phyloP scores from a whole-genome alignment of 2,329 filamentous ascomycete species.

The Leptosphaerulina australis region DNA sequence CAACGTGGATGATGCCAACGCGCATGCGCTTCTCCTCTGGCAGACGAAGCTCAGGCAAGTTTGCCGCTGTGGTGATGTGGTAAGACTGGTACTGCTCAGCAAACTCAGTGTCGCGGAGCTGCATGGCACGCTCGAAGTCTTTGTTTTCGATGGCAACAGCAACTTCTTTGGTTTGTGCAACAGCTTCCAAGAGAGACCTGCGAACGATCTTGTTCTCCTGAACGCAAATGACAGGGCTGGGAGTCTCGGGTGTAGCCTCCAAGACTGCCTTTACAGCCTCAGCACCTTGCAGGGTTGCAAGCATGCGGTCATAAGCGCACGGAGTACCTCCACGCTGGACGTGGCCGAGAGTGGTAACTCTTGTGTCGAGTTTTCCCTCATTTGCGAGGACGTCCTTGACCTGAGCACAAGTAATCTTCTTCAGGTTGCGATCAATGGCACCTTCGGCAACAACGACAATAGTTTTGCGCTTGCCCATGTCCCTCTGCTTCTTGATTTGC shows the following conservation, averaged over 20 bases:
- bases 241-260: slow-evolving; percentile 73
- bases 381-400: slow-evolving; percentile 89
- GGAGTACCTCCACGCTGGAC: slow-evolving; percentile 95
- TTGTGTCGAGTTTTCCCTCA: slow-evolving; percentile 82
- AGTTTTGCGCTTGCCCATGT: slow-evolving; percentile 91
- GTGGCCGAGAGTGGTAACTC: slow-evolving; percentile 93
- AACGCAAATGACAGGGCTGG: slow-evolving; percentile 93
- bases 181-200: slow-evolving; percentile 86
- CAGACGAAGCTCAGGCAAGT: slow-evolving; percentile 71
- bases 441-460: slow-evolving; percentile 98
- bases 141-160: slow-evolving; percentile 80
- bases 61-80: slow-evolving; percentile 84
- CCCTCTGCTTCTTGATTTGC: slow-evolving; percentile 69
- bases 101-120: slow-evolving; percentile 89
- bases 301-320: slow-evolving; percentile 91
- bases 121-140: slow-evolving; percentile 87
- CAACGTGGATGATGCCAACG: slow-evolving; percentile 95
- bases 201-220: slow-evolving; percentile 97
- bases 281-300: slow-evolving; percentile 80
- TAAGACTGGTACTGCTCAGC: slow-evolving; percentile 90
- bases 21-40: slow-evolving; percentile 82
- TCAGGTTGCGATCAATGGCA: slow-evolving; percentile 71
- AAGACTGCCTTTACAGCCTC: slow-evolving; percentile 43
- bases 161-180: slow-evolving; percentile 83
- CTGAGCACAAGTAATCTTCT: slow-evolving; percentile 78